Evolutionary conservation across 441 rosid genomes (phyloP).

Genomic region (Hura crepitans): DNA sequence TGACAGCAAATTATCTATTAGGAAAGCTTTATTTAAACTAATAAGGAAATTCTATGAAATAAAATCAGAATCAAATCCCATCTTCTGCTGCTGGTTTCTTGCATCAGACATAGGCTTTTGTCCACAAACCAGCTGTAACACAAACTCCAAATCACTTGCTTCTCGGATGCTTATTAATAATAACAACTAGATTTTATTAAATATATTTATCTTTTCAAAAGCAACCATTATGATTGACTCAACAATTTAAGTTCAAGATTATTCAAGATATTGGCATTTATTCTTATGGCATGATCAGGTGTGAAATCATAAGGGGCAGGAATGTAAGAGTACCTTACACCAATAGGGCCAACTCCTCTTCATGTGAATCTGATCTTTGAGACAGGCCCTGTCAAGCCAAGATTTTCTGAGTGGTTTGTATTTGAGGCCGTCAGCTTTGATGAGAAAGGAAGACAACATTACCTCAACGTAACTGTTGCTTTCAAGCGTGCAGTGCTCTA

Average conservation of each 20-base stretch:
- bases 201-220: not conserved
- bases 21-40: too few species aligned
- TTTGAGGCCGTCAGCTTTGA: conserved; percentile 93
- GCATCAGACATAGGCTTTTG: too few species aligned
- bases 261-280: not conserved
- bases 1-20: too few species aligned
- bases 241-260: not conserved
- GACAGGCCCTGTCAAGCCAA: conserved; percentile 88
- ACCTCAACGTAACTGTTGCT: conserved; percentile 78
- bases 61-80: too few species aligned
- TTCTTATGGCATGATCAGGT: conserved; percentile 41
- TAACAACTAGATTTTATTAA: not conserved
- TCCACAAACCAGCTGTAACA: too few species aligned
- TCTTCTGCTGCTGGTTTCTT: too few species aligned
- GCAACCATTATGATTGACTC: not conserved
- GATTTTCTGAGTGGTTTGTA: conserved; percentile 93
- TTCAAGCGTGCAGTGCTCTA: conserved; percentile 87
- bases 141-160: too few species aligned
- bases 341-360: conserved; percentile 91
- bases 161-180: not conserved
- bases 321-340: conserved; percentile 91
- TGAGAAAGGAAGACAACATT: conserved; percentile 83
- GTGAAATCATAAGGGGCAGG: conserved; percentile 81
- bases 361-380: conserved; percentile 89
- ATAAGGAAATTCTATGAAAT: too few species aligned